These are phyloP conservation scores for Cladosporium sp. DNA, from an alignment of 2,329 filamentous ascomycete species.

Conservation along the genomic window DNA sequence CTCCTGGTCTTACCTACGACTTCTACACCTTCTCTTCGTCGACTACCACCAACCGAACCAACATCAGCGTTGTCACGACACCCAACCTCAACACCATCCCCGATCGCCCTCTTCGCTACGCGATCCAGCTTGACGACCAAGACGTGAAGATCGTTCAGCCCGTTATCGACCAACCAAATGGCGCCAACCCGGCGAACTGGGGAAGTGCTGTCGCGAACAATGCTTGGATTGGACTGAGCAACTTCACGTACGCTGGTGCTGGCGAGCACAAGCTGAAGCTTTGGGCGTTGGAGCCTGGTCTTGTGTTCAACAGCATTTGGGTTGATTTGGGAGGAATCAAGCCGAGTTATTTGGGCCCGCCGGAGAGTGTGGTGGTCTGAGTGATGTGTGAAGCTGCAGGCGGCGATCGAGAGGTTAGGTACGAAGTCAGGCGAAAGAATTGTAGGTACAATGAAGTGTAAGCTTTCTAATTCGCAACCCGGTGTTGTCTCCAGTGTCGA, in stretches of 20 bases:
- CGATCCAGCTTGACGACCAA: slow-evolving; percentile 37
- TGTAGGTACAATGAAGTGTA: not conserved
- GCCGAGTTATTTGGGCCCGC: slow-evolving; percentile 39
- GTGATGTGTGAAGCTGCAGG: not conserved
- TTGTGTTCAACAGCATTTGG: slow-evolving; percentile 42
- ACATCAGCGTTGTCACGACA: slow-evolving; percentile 31
- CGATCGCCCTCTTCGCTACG: slow-evolving; percentile 38
- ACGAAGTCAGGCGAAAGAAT: not conserved
- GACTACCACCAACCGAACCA: slow-evolving; percentile 44
- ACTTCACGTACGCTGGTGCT: slow-evolving; percentile 34
- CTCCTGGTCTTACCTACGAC: slow-evolving; percentile 60
- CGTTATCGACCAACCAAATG: slow-evolving; percentile 29
- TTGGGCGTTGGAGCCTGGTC: slow-evolving; percentile 49
- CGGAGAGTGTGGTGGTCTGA: slow-evolving; percentile 35
- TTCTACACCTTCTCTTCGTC: slow-evolving; percentile 61
- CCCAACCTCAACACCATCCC: slow-evolving; percentile 33
- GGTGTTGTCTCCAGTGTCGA: not conserved
- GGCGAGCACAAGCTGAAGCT: slow-evolving; percentile 47
- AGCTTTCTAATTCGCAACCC: not conserved
- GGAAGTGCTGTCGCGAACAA: slow-evolving; percentile 50
- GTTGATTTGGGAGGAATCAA: slow-evolving; percentile 37
- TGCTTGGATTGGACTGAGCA: slow-evolving; percentile 51
- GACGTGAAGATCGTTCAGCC: slow-evolving; percentile 29
- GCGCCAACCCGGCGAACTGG: slow-evolving; percentile 49
- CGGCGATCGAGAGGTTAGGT: not conserved